These are phyloP conservation scores for Aspergillus sp. DNA, from an alignment of 2,329 filamentous ascomycete genomes.

Conservation along the genomic window DNA sequence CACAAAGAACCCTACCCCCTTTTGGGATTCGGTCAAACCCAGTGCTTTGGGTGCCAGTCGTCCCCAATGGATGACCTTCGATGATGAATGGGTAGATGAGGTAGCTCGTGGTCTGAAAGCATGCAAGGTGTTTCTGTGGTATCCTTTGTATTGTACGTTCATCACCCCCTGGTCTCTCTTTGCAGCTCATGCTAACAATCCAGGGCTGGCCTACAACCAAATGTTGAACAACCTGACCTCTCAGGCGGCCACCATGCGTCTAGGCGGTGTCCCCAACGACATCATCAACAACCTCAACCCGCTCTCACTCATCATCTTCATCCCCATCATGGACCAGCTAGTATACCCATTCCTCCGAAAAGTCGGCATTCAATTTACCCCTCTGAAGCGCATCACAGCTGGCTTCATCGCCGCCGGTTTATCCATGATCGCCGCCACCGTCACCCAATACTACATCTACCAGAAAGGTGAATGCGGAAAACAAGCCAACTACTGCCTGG, in stretches of 20 bases:
- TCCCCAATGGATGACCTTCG: conserved; percentile 68
- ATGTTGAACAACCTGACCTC: conserved; percentile 58
- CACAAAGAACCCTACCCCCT: conserved; percentile 17
- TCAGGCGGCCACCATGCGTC: conserved; percentile 56
- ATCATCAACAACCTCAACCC: conserved; percentile 58
- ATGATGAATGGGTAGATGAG: conserved; percentile 81
- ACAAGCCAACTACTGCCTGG: conserved; percentile 53
- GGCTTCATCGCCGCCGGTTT: conserved; percentile 52
- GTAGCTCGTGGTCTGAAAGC: conserved; percentile 69
- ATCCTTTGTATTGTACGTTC: conserved; percentile 50
- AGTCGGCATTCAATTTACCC: conserved; percentile 52
- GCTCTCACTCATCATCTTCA: conserved; percentile 55
- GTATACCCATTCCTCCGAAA: conserved; percentile 55
- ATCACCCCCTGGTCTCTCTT: background rate
- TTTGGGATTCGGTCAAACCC: conserved; percentile 39
- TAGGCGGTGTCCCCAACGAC: conserved; percentile 58
- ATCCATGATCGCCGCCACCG: conserved; percentile 53
- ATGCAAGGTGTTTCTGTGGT: conserved; percentile 68
- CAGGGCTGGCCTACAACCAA: conserved; percentile 54
- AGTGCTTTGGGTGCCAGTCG: conserved; percentile 24
- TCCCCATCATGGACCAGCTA: conserved; percentile 55
- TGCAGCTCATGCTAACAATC: background rate
- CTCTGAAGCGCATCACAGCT: conserved; percentile 55
- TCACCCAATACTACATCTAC: conserved; percentile 60
- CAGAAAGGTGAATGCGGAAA: conserved; percentile 61